Conservation (phyloP, 805 yeast genomes). For the Sugiyamaella marilandica region DNA sequence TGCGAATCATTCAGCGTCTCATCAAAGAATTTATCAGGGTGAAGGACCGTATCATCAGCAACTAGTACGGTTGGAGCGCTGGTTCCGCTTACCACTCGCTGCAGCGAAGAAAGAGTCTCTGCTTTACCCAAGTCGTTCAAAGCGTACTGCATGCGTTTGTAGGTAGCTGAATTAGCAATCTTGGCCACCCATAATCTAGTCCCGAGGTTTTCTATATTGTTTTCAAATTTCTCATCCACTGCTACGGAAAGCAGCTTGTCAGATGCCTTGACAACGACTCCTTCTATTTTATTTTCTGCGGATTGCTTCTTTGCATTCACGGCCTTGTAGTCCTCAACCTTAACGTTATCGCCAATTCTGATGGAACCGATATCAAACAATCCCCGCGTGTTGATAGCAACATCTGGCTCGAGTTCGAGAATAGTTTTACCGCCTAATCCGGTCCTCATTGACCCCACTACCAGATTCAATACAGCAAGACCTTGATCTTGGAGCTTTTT, state of each 20-base stretch:
- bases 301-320: constrained; percentile 9
- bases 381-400: constrained; percentile 28
- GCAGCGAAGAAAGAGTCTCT: constrained; percentile 35
- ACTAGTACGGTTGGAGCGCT: constrained; percentile 27
- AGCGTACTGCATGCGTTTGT: constrained; percentile 64
- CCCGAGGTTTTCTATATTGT: constrained; percentile 42
- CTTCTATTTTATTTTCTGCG: constrained; percentile 43
- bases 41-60: not conserved
- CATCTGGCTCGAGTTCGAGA: constrained; percentile 58
- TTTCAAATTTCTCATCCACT: constrained; percentile 54
- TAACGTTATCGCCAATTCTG: constrained; percentile 73
- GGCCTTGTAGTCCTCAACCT: constrained; percentile 37
- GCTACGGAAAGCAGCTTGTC: constrained; percentile 51
- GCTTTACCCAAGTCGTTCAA: constrained; percentile 60
- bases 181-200: constrained; percentile 62
- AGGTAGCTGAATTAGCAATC: constrained; percentile 40
- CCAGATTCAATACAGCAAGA: constrained; percentile 66
- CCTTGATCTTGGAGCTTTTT: constrained; percentile 67
- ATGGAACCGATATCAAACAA: constrained; percentile 45
- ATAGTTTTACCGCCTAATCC: constrained; percentile 75
- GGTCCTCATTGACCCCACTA: constrained; percentile 56
- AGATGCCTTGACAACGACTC: constrained; percentile 58
- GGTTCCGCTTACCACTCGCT: constrained; percentile 48
- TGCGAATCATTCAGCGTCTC: constrained; percentile 62
- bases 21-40: constrained; percentile 37